Evolutionary conservation across 1,139 yeast species (phyloP), one percentile per base, ranked within the genome.

Genomic region (Zygosaccharomyces sapae): DNA sequence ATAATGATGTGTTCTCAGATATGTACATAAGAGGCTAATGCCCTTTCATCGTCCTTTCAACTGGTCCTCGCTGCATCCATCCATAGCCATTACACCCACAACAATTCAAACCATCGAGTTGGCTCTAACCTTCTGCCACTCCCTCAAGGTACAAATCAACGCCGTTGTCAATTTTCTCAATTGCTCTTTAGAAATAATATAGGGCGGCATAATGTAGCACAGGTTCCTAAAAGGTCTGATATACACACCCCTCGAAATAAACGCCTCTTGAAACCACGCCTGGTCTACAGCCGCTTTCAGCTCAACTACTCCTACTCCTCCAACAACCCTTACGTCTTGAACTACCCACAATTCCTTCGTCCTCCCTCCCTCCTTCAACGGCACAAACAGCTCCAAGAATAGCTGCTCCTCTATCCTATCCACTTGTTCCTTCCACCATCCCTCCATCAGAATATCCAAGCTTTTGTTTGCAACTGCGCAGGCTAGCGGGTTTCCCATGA

Each of bases 401-500:
- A 65, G 53, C 37, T 56, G 48, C 3, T 48, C 41, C n/a, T 66
- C 65, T 30, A 63, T 55, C 6, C 35, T 25, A 1, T 49, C 42
- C 4, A 62, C 66, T 33, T 57, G 57, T 4, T n/a, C 16, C 12
- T 55, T 30, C 65, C 67, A 52, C 40, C 56, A 38, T 45, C 65
- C 48, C 50, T 63, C 43, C 47, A 57, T 33, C 41, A 64, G 35
- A 48, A 59, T 65, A 33, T 67, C 65, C 34, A 69, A 47, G 5
- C 66, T 66, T 6, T 63, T 65, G 42, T 57, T 51, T 4, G 69
- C 67, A 4, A 67, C 65, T 7, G 63, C 58, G 51, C 71, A 69
- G 3, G 69, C 67, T 38, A 68, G 55, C 8, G 73, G 70, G 35
- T 69, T 66, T 1, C 67, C 71, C 61, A 67, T 62, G 50, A 63